A percentile compares a stretch with the other conserved stretches of the same genome.
Evolutionary conservation across 768 basidiomycete genomes (phyloP).

Genomic region (Pleurotus eryngii): DNA sequence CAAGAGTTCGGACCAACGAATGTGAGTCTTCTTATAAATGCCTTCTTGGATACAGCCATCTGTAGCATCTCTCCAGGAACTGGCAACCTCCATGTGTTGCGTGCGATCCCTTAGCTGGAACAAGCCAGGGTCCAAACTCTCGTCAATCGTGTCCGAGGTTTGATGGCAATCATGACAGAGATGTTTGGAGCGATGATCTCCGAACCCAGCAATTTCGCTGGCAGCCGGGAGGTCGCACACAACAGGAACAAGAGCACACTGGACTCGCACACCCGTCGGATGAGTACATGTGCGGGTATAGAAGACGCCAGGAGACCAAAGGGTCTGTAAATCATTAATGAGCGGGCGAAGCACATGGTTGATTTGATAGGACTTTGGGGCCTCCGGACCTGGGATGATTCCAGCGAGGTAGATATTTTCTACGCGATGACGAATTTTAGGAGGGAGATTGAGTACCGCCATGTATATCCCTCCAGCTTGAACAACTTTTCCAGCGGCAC

Average conservation of each 20-base stretch:
- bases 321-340: conserved; percentile 29
- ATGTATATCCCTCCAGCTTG: conserved; percentile 26
- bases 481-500: conserved; percentile 21
- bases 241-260: conserved; percentile 25
- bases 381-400: conserved; percentile 37
- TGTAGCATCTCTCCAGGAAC: not conserved
- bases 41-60: not conserved
- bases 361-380: conserved; percentile 27
- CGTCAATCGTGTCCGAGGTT: conserved; percentile 7
- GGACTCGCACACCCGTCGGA: conserved; percentile 23
- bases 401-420: conserved; percentile 38
- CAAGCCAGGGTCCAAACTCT: not conserved
- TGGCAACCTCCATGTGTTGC: not conserved
- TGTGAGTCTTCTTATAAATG: not conserved
- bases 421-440: conserved; percentile 21
- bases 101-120: not conserved
- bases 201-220: conserved; percentile 25
- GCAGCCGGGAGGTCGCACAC: conserved; percentile 34
- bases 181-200: conserved; percentile 8
- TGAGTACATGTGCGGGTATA: conserved; percentile 19
- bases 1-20: conserved; percentile 10
- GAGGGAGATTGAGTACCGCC: conserved; percentile 33
- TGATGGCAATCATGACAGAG: conserved; percentile 19
- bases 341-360: conserved; percentile 37
- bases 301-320: conserved; percentile 31